These are phyloP conservation scores for Nannochloropsis granulata DNA, from an alignment of 108 stramenopile genomes.

Conservation along the genomic window DNA sequence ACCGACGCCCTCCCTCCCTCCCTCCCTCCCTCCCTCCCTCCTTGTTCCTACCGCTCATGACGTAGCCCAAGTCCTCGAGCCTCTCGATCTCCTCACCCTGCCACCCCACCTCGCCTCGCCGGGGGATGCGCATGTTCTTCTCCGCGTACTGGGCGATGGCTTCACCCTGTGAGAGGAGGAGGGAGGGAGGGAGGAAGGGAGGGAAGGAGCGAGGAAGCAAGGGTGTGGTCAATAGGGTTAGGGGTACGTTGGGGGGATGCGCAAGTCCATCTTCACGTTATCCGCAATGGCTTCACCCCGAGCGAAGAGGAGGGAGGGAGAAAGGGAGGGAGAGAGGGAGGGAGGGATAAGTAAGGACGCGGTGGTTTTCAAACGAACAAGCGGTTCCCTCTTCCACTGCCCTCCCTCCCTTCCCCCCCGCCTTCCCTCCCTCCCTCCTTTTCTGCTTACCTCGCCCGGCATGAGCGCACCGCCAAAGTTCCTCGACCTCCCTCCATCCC, in stretches of 20 bases:
- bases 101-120: conserved; percentile 95
- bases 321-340: too few species aligned
- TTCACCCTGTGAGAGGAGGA: conserved; percentile 2
- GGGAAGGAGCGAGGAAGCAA: background rate
- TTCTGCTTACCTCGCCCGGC: conserved; percentile 76
- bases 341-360: too few species aligned
- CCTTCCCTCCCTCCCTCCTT: background rate
- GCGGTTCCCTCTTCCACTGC: background rate
- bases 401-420: background rate
- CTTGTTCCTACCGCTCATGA: conserved; percentile 7
- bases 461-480: conserved; percentile 68
- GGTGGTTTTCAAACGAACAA: background rate
- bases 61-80: conserved; percentile 81
- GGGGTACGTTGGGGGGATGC: background rate
- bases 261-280: background rate
- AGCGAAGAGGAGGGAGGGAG: too few species aligned
- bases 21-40: background rate
- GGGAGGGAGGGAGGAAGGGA: background rate
- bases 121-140: conserved; percentile 90
- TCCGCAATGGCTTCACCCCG: too few species aligned
- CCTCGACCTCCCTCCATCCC: conserved; percentile 30
- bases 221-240: background rate
- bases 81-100: conserved; percentile 71
- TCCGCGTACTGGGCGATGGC: conserved; percentile 87
- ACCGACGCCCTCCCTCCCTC: background rate